These are phyloP conservation scores for Ceratocystis destructans DNA, from an alignment of 2,329 filamentous ascomycete genomes.

Conservation along the genomic window DNA sequence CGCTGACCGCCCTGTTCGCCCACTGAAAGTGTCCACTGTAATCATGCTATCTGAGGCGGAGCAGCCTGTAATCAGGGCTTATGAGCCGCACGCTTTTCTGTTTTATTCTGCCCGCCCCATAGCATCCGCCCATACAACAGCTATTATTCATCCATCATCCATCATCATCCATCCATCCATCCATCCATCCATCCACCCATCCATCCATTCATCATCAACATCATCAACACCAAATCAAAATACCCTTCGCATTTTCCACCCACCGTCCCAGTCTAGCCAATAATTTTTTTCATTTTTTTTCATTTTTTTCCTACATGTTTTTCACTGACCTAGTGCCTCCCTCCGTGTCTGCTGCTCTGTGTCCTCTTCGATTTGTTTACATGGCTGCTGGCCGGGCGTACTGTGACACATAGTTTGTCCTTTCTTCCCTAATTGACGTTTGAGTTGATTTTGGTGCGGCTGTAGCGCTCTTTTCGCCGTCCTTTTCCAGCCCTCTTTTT, in stretches of 20 bases:
- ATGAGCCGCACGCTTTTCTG: too few species aligned
- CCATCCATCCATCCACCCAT: not conserved
- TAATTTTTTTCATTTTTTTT: too few species aligned
- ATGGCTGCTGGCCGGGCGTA: not conserved
- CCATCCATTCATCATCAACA: not conserved
- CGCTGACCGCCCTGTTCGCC: not conserved
- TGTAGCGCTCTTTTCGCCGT: conserved; percentile 4
- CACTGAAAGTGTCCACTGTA: not conserved
- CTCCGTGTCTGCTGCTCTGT: not conserved
- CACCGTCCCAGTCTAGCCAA: not conserved
- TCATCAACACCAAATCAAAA: not conserved
- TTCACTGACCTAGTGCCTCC: not conserved
- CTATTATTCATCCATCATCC: not conserved
- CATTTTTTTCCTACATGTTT: too few species aligned
- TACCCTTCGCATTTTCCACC: too few species aligned
- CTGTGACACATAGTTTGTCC: not conserved
- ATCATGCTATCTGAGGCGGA: not conserved
- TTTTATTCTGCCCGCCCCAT: too few species aligned
- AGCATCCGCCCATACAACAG: too few species aligned
- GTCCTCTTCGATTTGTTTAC: conserved; percentile 2
- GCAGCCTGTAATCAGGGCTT: not conserved
- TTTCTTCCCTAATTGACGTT: not conserved
- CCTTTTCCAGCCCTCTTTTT: conserved; percentile 2
- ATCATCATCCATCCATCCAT: not conserved
- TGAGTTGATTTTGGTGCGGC: not conserved